Evolutionary conservation across 352 stramenopile species (phyloP).

Genomic region (Pythium oligandrum): DNA sequence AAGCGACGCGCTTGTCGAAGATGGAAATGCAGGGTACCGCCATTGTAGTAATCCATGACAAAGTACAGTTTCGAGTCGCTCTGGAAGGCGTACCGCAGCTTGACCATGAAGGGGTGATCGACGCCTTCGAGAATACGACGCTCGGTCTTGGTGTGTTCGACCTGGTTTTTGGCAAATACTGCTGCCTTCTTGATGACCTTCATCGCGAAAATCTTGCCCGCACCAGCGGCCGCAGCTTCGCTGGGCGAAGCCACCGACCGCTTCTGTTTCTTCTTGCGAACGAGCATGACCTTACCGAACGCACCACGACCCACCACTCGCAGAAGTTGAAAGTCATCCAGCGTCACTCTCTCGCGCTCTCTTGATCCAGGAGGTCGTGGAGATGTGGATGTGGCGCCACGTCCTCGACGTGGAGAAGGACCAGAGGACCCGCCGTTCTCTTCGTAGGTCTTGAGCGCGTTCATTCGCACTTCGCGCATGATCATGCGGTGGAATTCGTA

Average conservation of each 20-base stretch:
- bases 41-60: conserved; percentile 89
- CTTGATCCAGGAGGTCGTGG: conserved; percentile 12
- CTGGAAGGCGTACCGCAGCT: conserved; percentile 85
- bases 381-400: background rate
- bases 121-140: conserved; percentile 81
- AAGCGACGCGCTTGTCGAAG: conserved; percentile 69
- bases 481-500: conserved; percentile 76
- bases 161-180: conserved; percentile 85
- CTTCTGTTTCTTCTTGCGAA: conserved; percentile 47
- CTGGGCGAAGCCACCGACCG: background rate
- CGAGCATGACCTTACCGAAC: conserved; percentile 94
- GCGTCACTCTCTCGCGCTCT: conserved; percentile 46
- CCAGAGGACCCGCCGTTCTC: conserved; percentile 4
- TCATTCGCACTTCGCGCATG: conserved; percentile 39
- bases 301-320: conserved; percentile 96
- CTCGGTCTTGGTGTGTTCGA: conserved; percentile 91
- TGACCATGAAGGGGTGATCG: conserved; percentile 84
- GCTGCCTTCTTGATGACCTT: conserved; percentile 90
- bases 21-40: conserved; percentile 81
- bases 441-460: conserved; percentile 37
- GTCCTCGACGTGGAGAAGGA: background rate
- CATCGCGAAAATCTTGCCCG: conserved; percentile 83
- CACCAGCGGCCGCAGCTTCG: background rate
- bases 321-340: conserved; percentile 96
- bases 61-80: conserved; percentile 84